Conservation (phyloP, 805 yeast species). For the Starmerella tilneyi region DNA sequence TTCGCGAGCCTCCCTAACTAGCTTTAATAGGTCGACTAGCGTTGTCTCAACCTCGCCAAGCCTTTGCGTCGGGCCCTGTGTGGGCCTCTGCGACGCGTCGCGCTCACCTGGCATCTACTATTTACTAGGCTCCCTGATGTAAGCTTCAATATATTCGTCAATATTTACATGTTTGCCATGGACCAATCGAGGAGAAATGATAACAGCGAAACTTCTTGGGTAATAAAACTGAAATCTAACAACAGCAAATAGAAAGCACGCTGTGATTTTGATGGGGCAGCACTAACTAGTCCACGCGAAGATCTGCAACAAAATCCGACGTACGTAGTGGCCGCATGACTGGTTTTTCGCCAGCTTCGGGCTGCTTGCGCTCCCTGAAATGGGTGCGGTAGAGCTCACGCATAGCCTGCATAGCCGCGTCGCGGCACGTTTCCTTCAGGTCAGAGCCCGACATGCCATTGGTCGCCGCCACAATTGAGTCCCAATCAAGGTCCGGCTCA, state of each 20-base stretch:
- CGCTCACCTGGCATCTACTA: no score
- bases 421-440: conserved; percentile 79
- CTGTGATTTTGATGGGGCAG: background rate
- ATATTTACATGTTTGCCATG: no score
- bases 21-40: conserved; percentile 23
- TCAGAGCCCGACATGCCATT: conserved; percentile 84
- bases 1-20: background rate
- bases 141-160: background rate
- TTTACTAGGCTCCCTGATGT: no score
- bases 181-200: no score
- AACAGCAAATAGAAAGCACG: background rate
- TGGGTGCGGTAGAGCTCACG: conserved; percentile 59
- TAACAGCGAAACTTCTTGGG: no score
- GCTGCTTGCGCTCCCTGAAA: conserved; percentile 4
- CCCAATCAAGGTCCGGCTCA: conserved; percentile 51
- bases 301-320: conserved; percentile 41
- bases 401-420: conserved; percentile 83
- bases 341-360: conserved; percentile 18
- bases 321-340: conserved; percentile 55
- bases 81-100: no score
- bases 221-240: no score
- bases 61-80: no score
- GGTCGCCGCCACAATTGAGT: conserved; percentile 50
- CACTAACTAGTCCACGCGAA: background rate
- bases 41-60: background rate